A percentile compares a stretch with the other conserved stretches of the same genome.
Conservation (phyloP, 1,139 yeast species). For the Yamadazyma dendronema region DNA sequence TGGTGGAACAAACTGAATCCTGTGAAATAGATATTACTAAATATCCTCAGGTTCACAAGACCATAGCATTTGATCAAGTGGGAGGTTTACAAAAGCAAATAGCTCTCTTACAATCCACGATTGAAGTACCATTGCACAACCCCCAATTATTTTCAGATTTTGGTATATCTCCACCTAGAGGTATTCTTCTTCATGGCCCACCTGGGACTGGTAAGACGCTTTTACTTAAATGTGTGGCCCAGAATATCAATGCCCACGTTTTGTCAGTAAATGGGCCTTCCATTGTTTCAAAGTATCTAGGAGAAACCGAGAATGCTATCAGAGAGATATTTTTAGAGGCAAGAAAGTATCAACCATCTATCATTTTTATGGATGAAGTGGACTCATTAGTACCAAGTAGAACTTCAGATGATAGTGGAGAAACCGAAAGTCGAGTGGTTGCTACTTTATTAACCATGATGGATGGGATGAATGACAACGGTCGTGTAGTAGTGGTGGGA, state of each 20-base stretch:
- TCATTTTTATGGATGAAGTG: conserved; percentile 86
- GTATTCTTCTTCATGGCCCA: conserved; percentile 88
- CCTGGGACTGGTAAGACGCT: conserved; percentile 98
- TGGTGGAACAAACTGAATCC: conserved; percentile 19
- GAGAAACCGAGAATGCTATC: conserved; percentile 86
- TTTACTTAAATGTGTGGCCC: conserved; percentile 81
- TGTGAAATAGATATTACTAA: conserved; percentile 17
- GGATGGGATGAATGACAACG: conserved; percentile 81
- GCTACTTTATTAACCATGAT: conserved; percentile 83
- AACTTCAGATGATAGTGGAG: conserved; percentile 81
- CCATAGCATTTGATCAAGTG: conserved; percentile 48
- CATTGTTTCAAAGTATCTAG: conserved; percentile 85
- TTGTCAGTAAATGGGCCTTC: conserved; percentile 88
- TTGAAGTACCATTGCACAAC: conserved; percentile 76
- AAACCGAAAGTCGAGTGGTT: conserved; percentile 84
- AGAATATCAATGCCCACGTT: conserved; percentile 69
- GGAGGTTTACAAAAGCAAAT: conserved; percentile 81
- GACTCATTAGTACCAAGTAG: conserved; percentile 88
- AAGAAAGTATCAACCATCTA: conserved; percentile 75
- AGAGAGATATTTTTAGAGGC: conserved; percentile 87
- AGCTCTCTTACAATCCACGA: conserved; percentile 57
- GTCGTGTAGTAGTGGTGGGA: conserved; percentile 74
- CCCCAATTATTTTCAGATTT: conserved; percentile 78
- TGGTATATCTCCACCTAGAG: conserved; percentile 90
- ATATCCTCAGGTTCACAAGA: conserved; percentile 42